A percentile compares a stretch with the other conserved stretches of the same genome.
Evolutionary conservation across 805 yeast genomes (phyloP).

Genomic region (Metschnikowia rubicola): DNA sequence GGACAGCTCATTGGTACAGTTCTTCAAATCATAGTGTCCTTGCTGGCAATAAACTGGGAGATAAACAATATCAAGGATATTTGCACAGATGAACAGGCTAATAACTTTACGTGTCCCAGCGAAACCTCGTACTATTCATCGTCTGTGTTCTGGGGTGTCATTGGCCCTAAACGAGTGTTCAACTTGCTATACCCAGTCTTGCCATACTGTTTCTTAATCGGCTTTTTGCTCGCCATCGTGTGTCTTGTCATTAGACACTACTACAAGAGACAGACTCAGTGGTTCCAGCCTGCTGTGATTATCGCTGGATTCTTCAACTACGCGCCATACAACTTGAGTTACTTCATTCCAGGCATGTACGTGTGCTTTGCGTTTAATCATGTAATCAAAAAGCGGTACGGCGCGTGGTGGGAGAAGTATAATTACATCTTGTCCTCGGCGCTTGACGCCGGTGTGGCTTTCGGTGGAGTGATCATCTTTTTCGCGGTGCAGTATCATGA

Average conservation of each 20-base stretch:
- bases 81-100: conserved; percentile 28
- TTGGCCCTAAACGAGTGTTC: conserved; percentile 26
- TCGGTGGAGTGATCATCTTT: conserved; percentile 36
- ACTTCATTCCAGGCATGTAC: conserved; percentile 13
- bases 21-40: conserved; percentile 36
- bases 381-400: conserved; percentile 36
- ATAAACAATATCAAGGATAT: conserved; percentile 34
- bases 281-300: conserved; percentile 37
- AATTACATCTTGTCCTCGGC: conserved; percentile 44
- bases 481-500: conserved; percentile 24
- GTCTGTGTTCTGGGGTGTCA: conserved; percentile 42
- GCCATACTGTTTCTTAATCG: conserved; percentile 37
- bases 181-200: conserved; percentile 11
- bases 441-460: conserved; percentile 42
- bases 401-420: conserved; percentile 44
- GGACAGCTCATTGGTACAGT: conserved; percentile 43
- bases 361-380: conserved; percentile 33
- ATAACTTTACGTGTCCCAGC: conserved; percentile 37
- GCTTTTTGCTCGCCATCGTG: conserved; percentile 33
- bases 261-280: conserved; percentile 31
- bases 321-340: conserved; percentile 44
- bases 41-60: conserved; percentile 40
- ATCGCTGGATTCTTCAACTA: conserved; percentile 53
- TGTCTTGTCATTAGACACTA: conserved; percentile 38
- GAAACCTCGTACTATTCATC: conserved; percentile 40